A percentile compares a stretch with the other conserved stretches of the same genome.
phyloP scores from a whole-genome alignment of 139 green algal species.

The Nannochloris sp. region DNA sequence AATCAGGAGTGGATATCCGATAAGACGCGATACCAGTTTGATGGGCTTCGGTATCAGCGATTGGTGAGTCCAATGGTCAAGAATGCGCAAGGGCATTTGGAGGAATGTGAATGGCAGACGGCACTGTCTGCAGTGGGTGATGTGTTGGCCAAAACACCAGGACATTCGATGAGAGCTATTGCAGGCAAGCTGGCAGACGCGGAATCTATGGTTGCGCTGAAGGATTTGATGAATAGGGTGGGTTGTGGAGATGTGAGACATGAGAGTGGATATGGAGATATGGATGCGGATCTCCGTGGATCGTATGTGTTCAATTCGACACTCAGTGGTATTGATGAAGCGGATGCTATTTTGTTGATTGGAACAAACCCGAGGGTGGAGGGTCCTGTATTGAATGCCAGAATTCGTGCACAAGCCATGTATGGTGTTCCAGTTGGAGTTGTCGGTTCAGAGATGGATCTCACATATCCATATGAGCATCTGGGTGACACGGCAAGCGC shows the following conservation, averaged over 20 bases:
- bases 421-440: constrained; percentile 34
- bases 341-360: constrained; percentile 85
- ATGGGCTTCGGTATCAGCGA: constrained; percentile 88
- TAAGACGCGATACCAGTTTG: constrained; percentile 94
- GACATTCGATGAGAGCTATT: constrained; percentile 68
- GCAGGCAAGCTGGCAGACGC: constrained; percentile 87
- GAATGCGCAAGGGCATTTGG: constrained; percentile 30
- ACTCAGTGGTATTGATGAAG: constrained; percentile 75
- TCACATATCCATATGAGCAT: constrained; percentile 86
- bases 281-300: constrained; percentile 75
- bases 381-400: constrained; percentile 89
- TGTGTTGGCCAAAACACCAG: constrained; percentile 34
- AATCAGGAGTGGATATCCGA: constrained; percentile 99
- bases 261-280: constrained; percentile 36
- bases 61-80: constrained; percentile 78
- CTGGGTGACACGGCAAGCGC: constrained; percentile 61
- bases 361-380: constrained; percentile 89
- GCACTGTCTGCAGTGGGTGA: constrained; percentile 52
- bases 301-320: constrained; percentile 87
- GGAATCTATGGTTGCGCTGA: constrained; percentile 86
- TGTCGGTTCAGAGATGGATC: constrained; percentile 52
- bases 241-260: constrained; percentile 55
- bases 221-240: constrained; percentile 62
- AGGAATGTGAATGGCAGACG: constrained; percentile 58
- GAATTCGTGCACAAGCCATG: constrained; percentile 63